These are phyloP conservation scores for Auricularia cornea DNA, from an alignment of 768 basidiomycete genomes.

Conservation along the genomic window DNA sequence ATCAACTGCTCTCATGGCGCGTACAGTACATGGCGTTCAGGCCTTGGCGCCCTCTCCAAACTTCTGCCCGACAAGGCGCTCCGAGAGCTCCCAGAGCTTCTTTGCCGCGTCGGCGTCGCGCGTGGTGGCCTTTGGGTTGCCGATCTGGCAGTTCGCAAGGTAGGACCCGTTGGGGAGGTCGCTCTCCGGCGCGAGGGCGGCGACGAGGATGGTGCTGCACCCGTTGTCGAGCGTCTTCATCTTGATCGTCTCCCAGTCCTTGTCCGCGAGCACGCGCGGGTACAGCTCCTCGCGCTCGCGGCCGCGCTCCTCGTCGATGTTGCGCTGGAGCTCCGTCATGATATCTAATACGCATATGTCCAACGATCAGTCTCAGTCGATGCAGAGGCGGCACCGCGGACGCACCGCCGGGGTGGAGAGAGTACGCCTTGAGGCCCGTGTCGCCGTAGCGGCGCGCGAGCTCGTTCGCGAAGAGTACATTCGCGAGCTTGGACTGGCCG, in stretches of 20 bases:
- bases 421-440: background rate
- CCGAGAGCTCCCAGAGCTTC: conserved; percentile 25
- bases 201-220: conserved; percentile 19
- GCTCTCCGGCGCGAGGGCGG: conserved; percentile 25
- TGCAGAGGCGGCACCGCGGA: background rate
- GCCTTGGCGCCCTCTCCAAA: too few relatives aligned
- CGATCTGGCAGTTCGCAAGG: conserved; percentile 18
- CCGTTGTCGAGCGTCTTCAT: conserved; percentile 4
- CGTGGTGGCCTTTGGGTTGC: conserved; percentile 17
- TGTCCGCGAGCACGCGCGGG: background rate
- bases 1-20: too few relatives aligned
- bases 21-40: too few relatives aligned
- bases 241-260: background rate
- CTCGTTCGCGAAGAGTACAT: conserved; percentile 12
- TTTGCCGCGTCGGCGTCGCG: conserved; percentile 18
- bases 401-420: background rate
- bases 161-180: conserved; percentile 18
- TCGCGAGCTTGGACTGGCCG: conserved; percentile 10
- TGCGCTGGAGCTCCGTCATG: background rate
- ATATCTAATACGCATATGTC: too few relatives aligned
- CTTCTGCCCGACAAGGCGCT: conserved; percentile 16
- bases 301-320: background rate
- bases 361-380: background rate
- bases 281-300: background rate
- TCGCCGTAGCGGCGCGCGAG: background rate